phyloP scores from a whole-genome alignment of 371 early-diverging fungal genomes.

The Apophysomyces sp. region DNA sequence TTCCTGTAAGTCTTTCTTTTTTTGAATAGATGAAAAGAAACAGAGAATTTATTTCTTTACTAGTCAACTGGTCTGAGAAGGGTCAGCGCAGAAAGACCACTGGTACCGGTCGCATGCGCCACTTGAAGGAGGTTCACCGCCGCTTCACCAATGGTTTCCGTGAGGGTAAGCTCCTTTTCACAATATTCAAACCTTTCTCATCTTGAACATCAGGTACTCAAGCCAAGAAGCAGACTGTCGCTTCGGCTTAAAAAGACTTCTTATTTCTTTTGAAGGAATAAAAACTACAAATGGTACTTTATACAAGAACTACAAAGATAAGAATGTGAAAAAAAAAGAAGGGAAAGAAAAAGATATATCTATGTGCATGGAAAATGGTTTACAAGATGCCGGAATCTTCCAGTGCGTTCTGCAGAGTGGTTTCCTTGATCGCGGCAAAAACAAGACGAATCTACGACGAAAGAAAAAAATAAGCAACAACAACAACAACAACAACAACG shows the following conservation, averaged over 20 bases:
- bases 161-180: conserved; percentile 52
- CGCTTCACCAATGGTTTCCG: conserved; percentile 98
- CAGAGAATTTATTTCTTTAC: neutral
- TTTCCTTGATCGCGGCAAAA: conserved; percentile 79
- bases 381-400: conserved; percentile 69
- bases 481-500: too few species aligned
- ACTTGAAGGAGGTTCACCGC: conserved; percentile 88
- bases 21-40: neutral
- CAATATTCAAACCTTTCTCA: neutral
- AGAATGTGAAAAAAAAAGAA: neutral
- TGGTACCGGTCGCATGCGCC: conserved; percentile 97
- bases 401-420: conserved; percentile 69
- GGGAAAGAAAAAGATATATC: neutral
- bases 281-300: conserved; percentile 1
- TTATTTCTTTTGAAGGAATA: neutral
- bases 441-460: conserved; percentile 55
- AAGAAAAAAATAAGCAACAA: neutral
- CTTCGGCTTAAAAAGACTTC: conserved; percentile 38
- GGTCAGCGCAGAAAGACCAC: conserved; percentile 96
- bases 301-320: neutral
- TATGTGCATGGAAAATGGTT: conserved; percentile 5
- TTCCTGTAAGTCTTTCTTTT: conserved; percentile 65
- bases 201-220: conserved; percentile 30
- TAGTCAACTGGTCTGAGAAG: conserved; percentile 94
- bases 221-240: conserved; percentile 55